Percentiles rank a stretch among this genome's conserved stretches.
Evolutionary conservation across 768 basidiomycete genomes (phyloP).

Genomic region (Melanogaster broomeanus): DNA sequence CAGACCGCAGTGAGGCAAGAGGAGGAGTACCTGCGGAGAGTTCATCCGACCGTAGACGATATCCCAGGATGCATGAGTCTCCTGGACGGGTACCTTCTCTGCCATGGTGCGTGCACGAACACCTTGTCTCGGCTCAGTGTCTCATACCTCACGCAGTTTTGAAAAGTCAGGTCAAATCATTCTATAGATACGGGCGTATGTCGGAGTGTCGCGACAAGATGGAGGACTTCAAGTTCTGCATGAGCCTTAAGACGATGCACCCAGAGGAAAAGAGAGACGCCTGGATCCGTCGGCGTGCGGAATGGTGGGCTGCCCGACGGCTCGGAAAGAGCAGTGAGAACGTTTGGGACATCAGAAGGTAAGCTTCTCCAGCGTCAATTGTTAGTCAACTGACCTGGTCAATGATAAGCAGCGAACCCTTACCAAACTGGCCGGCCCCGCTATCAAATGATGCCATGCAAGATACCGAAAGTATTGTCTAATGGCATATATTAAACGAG

Average conservation of each 20-base stretch:
- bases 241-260: constrained; percentile 76
- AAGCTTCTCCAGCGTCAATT: constrained; percentile 31
- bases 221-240: constrained; percentile 95
- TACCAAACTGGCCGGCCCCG: constrained; percentile 30
- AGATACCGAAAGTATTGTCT: constrained; percentile 25
- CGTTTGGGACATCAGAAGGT: constrained; percentile 90
- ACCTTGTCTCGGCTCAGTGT: constrained; percentile 5
- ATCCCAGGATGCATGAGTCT: constrained; percentile 80
- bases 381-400: constrained; percentile 2
- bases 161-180: constrained; percentile 74
- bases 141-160: constrained; percentile 51
- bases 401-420: constrained; percentile 16
- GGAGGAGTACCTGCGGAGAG: constrained; percentile 57
- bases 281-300: constrained; percentile 86
- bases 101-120: constrained; percentile 52
- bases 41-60: constrained; percentile 77
- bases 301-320: constrained; percentile 90
- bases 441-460: constrained; percentile 21
- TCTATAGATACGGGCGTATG: constrained; percentile 84
- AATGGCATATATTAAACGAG: neutral
- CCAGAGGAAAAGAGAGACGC: constrained; percentile 76
- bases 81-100: constrained; percentile 71
- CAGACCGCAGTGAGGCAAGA: constrained; percentile 66
- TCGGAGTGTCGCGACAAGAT: constrained; percentile 73
- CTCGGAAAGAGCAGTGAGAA: constrained; percentile 87